phyloP scores from a whole-genome alignment of 352 stramenopile genomes.

The Globisporangium cederbergense region DNA sequence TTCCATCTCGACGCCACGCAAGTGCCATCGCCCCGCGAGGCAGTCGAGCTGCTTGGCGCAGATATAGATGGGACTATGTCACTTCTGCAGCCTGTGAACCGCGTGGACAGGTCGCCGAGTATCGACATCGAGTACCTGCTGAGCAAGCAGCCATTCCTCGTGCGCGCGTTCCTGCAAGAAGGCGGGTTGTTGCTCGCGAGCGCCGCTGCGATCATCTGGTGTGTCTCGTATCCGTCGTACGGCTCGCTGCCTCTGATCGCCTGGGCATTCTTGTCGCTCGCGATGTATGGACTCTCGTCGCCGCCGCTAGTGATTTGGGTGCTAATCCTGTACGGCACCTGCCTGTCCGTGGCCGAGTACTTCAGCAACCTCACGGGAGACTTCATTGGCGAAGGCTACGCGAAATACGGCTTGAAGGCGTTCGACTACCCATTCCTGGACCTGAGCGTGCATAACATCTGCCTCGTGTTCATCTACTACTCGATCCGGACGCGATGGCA shows the following conservation, averaged over 20 bases:
- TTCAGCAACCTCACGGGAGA: constrained; percentile 60
- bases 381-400: constrained; percentile 45
- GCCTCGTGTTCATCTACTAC: constrained; percentile 73
- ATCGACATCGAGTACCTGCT: constrained; percentile 51
- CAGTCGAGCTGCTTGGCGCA: constrained; percentile 12
- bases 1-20: constrained; percentile 2
- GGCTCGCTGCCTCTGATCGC: constrained; percentile 56
- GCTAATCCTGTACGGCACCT: constrained; percentile 61
- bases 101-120: constrained; percentile 23
- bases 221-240: constrained; percentile 84
- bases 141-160: constrained; percentile 55
- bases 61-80: constrained; percentile 4
- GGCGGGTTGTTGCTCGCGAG: constrained; percentile 65
- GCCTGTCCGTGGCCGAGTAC: constrained; percentile 59
- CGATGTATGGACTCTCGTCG: constrained; percentile 54
- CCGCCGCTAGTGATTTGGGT: constrained; percentile 51
- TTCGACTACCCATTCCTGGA: constrained; percentile 79
- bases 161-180: constrained; percentile 65
- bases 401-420: constrained; percentile 52
- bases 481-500: constrained; percentile 74
- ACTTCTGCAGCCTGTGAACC: constrained; percentile 17
- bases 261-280: constrained; percentile 64
- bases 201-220: constrained; percentile 66
- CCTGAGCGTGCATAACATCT: constrained; percentile 70
- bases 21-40: constrained; percentile 4